These are phyloP conservation scores for Quercus variabilis DNA, from an alignment of 306 rosid genomes.

Conservation along the genomic window DNA sequence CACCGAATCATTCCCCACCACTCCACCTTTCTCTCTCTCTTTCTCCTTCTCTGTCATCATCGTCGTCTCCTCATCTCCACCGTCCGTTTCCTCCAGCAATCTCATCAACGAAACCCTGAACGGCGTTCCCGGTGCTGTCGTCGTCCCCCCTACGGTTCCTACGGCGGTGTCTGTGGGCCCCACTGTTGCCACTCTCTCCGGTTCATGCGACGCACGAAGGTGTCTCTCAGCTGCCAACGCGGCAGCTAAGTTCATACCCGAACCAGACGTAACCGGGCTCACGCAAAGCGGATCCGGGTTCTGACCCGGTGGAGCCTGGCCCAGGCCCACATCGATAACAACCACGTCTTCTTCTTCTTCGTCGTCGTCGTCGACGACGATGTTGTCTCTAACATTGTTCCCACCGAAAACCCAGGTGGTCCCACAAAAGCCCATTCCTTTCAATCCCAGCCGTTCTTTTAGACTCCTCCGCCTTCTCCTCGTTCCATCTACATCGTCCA, in stretches of 20 bases:
- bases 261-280: conserved; percentile 23
- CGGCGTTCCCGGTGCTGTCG: conserved; percentile 51
- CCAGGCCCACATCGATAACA: conserved; percentile 21
- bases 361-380: too few species aligned
- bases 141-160: background rate
- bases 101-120: conserved; percentile 81
- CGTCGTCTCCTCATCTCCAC: conserved; percentile 14
- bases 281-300: conserved; percentile 29
- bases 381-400: conserved; percentile 10
- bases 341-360: conserved; percentile 25
- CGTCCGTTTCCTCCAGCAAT: conserved; percentile 70
- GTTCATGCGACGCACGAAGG: conserved; percentile 41
- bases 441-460: conserved; percentile 74
- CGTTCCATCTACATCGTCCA: conserved; percentile 51
- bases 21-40: conserved; percentile 13
- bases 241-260: conserved; percentile 90
- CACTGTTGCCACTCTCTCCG: background rate
- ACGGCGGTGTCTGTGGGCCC: background rate
- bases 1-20: conserved; percentile 53
- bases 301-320: conserved; percentile 21
- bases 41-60: too few species aligned
- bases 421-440: conserved; percentile 80
- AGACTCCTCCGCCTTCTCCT: conserved; percentile 50
- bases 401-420: conserved; percentile 68
- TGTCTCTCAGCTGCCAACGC: conserved; percentile 91